Evolutionary conservation across 805 yeast genomes (phyloP), one percentile per base, ranked within the genome.

Genomic region (Jamesozyma gamospora): DNA sequence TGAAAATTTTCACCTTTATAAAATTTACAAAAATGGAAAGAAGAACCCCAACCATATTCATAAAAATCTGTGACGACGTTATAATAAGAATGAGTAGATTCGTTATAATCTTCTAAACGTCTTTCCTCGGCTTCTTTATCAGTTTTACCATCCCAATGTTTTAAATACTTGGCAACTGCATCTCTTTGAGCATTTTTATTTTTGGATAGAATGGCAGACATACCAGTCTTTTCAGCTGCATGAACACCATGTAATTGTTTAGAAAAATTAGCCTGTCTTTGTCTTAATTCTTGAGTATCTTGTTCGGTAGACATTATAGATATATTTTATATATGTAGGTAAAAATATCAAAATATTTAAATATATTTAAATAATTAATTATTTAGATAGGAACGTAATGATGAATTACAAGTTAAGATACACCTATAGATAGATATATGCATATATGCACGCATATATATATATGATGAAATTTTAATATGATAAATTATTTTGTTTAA

Each of bases 1-100:
- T 75, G 69, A 69, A 92, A 92, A 17, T 92, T 77, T 68, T 92
- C 98, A 47, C 96, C 96, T 59, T 71, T 72, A 70, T 85, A 90
- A 70, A 81, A 92, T 55, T 96, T 79, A 32, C 94, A 84, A 65
- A 92, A 92, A 65, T 92, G 98, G 85, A 92, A 92, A 13, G 96
- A 85, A 14, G 95, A 74, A 49, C 98, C 98, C 98, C 98, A 92
- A 37, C 98, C 98, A 65, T 92, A 90, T 69, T 92, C 98, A 72
- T 92, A 92, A 57, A 92, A 92, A 66, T 90, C 98, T 24, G 98
- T 92, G 37, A 85, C 96, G 60, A 90, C 77, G 68, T 92, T 92
- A 71, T 90, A 90, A 72, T 90, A 90, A 60, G 92, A 94, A 63
- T 84, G 88, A 40, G 98, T 92, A 53, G 87, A 74, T 49, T 81